Evolutionary conservation across 495 filamentous ascomycete species (phyloP).

Genomic region (Podospora bellae-mahoneyi): DNA sequence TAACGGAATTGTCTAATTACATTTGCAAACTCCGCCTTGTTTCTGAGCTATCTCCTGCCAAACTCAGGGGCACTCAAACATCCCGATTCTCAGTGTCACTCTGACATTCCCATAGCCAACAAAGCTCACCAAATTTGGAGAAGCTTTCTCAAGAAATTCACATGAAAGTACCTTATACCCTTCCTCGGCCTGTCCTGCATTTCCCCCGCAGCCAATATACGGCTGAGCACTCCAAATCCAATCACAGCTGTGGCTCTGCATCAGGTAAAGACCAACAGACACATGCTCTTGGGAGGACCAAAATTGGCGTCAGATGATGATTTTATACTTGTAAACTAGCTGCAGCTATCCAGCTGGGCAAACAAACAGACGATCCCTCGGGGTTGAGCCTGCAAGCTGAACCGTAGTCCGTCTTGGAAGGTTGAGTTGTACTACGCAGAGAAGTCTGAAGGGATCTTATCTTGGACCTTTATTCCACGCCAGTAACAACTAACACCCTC

Average conservation of each 20-base stretch:
- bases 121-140: background rate
- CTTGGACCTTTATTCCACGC: no score
- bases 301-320: background rate
- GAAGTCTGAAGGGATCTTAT: no score
- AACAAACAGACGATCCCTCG: background rate
- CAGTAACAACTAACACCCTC: no score
- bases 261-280: background rate
- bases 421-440: background rate
- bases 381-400: background rate
- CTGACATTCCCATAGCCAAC: background rate
- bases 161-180: background rate
- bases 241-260: background rate
- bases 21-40: background rate
- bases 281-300: background rate
- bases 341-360: background rate
- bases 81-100: background rate
- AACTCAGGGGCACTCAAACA: background rate
- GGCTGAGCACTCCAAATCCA: background rate
- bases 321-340: background rate
- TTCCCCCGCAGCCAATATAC: background rate
- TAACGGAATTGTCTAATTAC: background rate
- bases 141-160: background rate
- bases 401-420: background rate
- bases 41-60: background rate
- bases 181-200: background rate